These are phyloP conservation scores for Drosera capensis DNA, from an alignment of 148 eudicot species.

Conservation along the genomic window DNA sequence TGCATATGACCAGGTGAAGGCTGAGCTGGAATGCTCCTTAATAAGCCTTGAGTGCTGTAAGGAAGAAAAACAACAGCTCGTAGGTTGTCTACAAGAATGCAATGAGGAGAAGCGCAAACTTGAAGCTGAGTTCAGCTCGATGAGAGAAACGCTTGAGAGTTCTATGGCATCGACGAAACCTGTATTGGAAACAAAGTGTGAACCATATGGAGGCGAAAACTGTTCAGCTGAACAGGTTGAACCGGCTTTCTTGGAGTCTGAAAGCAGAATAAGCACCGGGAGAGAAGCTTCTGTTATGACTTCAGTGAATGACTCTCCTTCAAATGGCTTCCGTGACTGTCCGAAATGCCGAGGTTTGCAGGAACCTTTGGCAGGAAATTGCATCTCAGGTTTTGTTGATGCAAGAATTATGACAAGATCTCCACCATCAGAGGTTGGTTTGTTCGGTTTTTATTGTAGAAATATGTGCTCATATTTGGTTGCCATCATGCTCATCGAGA, in stretches of 20 bases:
- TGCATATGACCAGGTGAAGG: slow-evolving; percentile 53
- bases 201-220: slow-evolving; percentile 7
- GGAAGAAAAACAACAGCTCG: slow-evolving; percentile 79
- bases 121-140: slow-evolving; percentile 25
- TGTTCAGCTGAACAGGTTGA: slow-evolving; percentile 6
- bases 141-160: slow-evolving; percentile 27
- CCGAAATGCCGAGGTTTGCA: slow-evolving; percentile 2
- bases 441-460: too few relatives aligned
- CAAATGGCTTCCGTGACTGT: slow-evolving; percentile 1
- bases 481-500: too few relatives aligned
- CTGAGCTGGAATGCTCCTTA: slow-evolving; percentile 72
- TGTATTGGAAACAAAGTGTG: slow-evolving; percentile 13
- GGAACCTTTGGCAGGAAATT: slow-evolving; percentile 9
- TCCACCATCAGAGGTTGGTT: too few relatives aligned
- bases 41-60: slow-evolving; percentile 86
- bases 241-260: slow-evolving; percentile 4
- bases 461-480: too few relatives aligned
- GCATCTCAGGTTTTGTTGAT: slow-evolving; percentile 5
- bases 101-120: slow-evolving; percentile 33
- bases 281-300: slow-evolving; percentile 6
- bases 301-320: slow-evolving; percentile 6
- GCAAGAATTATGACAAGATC: too few relatives aligned
- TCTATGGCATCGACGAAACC: slow-evolving; percentile 17
- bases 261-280: slow-evolving; percentile 5
- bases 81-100: slow-evolving; percentile 38